Base-by-base conservation (phyloP, 2,329 filamentous ascomycete species). In the Arthrobotrys megalospora region DNA sequence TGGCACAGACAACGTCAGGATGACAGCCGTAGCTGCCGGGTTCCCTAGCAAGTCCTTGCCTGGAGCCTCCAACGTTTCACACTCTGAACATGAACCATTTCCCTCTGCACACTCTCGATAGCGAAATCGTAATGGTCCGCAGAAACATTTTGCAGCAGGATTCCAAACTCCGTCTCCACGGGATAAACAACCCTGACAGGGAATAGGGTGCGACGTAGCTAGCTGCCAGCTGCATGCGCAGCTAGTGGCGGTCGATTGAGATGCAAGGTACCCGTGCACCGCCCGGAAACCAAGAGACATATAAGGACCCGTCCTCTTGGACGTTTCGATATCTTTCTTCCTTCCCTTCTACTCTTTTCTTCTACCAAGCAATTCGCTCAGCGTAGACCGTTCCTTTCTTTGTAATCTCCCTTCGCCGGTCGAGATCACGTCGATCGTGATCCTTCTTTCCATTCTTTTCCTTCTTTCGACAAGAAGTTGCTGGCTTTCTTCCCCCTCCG, bases 391-490 rank as follows among this genome's bases (percentile, higher is more conserved):
- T 60, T 64, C 55, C 67, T 60, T 78, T 47, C 62, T 48, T 77
- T 78, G 45, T 65, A 65, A 66, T 67, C 36, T 28, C 53, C 53
- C 47, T 41, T 79, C 76, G 68, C 68, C 69, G 68, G 76, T 75
- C 69, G 76, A 79, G 76, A 75, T 79, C 69, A 66, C 76, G 69
- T 79, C 66, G 76, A 79, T 73, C 76, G 76, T 79, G 68, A 73
- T 79, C 73, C 2, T 24, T 53, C 41, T 63, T 79, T 75, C 68
- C 67, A 64, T 72, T 78, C 75, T 78, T 79, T 72, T 58, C 48
- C 67, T 79, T 79, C 67, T 79, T 79, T 72, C 63, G 69, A 72
- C 75, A 73, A 68, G 75, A 72, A 72, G 67, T 73, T 73, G 38
- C 65, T 70, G 11, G 21, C 36, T 73, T 71, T 75, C 62, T 65